phyloP scores from a whole-genome alignment of 352 stramenopile genomes.

The Pythium phragmitis region DNA sequence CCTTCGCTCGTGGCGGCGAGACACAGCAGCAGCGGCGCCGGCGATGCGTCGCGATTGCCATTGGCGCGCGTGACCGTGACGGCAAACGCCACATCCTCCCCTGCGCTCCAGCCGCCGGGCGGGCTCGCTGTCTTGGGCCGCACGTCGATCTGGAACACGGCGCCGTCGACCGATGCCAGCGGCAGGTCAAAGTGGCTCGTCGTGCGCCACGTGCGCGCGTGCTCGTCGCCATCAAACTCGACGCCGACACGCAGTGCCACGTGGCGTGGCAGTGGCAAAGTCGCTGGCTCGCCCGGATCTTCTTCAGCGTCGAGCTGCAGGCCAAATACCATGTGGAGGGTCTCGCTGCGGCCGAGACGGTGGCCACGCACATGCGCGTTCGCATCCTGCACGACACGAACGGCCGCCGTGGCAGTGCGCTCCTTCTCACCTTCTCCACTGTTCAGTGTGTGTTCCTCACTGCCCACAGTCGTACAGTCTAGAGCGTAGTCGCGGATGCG shows the following conservation, averaged over 20 bases:
- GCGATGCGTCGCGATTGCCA: neutral
- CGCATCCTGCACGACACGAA: slow-evolving; percentile 19
- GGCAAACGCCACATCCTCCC: slow-evolving; percentile 50
- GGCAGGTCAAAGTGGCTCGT: slow-evolving; percentile 18
- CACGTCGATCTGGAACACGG: slow-evolving; percentile 27
- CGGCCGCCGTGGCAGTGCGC: neutral
- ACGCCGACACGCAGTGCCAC: slow-evolving; percentile 15
- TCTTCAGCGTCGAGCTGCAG: slow-evolving; percentile 4
- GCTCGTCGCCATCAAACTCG: slow-evolving; percentile 14
- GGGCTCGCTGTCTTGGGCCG: slow-evolving; percentile 4
- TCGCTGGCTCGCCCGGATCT: neutral
- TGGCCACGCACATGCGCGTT: slow-evolving; percentile 21
- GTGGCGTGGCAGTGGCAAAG: neutral
- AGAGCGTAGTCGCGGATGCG: slow-evolving; percentile 22
- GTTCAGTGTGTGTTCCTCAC: neutral
- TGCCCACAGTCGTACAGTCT: neutral
- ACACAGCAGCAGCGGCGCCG: slow-evolving; percentile 38
- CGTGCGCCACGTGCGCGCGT: slow-evolving; percentile 9
- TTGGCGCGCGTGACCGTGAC: slow-evolving; percentile 36
- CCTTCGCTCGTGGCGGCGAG: slow-evolving; percentile 46
- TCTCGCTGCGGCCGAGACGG: slow-evolving; percentile 14
- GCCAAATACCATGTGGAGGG: slow-evolving; percentile 26
- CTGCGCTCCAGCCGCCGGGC: slow-evolving; percentile 1
- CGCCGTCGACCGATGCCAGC: slow-evolving; percentile 12
- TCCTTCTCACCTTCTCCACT: neutral